A percentile compares a stretch with the other conserved stretches of the same genome.
These are phyloP conservation scores for Misopates orontium DNA, from an alignment of 257 asterid genomes.

Conservation along the genomic window DNA sequence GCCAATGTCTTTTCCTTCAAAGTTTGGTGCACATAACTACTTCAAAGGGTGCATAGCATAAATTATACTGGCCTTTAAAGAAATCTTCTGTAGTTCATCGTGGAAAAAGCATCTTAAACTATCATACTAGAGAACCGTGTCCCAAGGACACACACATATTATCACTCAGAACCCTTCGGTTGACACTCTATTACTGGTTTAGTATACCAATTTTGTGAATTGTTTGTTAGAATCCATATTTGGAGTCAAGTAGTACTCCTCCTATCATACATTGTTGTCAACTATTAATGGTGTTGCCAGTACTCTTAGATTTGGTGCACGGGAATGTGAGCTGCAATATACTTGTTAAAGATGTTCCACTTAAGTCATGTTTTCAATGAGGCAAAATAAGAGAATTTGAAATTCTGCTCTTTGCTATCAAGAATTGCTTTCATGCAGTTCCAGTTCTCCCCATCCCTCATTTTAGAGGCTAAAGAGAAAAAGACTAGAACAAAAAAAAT, in stretches of 20 bases:
- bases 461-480: background rate
- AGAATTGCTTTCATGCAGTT: background rate
- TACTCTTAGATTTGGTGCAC: background rate
- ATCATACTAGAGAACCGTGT: background rate
- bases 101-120: too few relatives aligned
- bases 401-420: background rate
- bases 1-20: too few relatives aligned
- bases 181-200: slow-evolving; percentile 6
- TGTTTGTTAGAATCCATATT: background rate
- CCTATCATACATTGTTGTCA: background rate
- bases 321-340: background rate
- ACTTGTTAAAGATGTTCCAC: background rate
- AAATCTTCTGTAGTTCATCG: too few relatives aligned
- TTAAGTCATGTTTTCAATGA: too few relatives aligned
- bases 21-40: too few relatives aligned
- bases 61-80: too few relatives aligned
- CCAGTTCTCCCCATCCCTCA: background rate
- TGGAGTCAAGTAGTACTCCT: background rate
- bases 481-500: too few relatives aligned
- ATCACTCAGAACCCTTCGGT: background rate
- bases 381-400: background rate
- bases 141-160: background rate
- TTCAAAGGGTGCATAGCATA: too few relatives aligned
- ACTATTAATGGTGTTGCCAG: background rate
- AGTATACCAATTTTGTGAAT: background rate